Evolutionary conservation across 495 filamentous ascomycete genomes (phyloP).

Genomic region (Neurospora sp.): DNA sequence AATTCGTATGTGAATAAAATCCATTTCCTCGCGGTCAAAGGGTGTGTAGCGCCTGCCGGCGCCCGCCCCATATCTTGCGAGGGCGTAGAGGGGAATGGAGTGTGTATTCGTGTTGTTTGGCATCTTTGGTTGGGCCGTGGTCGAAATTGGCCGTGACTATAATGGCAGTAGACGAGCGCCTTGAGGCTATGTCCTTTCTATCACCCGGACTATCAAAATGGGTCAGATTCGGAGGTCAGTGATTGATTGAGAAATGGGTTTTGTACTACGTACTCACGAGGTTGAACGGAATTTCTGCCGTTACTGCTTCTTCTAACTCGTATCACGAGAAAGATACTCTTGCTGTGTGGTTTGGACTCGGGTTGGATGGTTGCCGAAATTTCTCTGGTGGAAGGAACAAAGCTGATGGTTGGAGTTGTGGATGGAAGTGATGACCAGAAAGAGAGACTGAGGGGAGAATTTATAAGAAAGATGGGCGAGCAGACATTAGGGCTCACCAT

Average conservation of each 20-base stretch:
- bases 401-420: neutral
- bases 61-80: neutral
- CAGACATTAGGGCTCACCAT: neutral
- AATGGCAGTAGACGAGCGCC: neutral
- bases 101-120: neutral
- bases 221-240: neutral
- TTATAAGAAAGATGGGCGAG: neutral
- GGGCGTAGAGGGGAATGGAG: neutral
- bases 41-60: neutral
- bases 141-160: neutral
- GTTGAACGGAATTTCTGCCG: neutral
- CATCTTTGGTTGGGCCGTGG: neutral
- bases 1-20: neutral
- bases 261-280: neutral
- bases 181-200: neutral
- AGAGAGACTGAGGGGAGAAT: neutral
- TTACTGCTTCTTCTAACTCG: no score
- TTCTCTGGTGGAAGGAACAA: neutral
- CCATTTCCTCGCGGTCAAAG: neutral
- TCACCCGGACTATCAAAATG: neutral
- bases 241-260: neutral
- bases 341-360: neutral
- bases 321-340: neutral
- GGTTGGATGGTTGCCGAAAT: neutral
- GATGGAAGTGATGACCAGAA: neutral